These are phyloP conservation scores for Solanum sparsipilum DNA, from an alignment of 257 asterid genomes.

Conservation along the genomic window DNA sequence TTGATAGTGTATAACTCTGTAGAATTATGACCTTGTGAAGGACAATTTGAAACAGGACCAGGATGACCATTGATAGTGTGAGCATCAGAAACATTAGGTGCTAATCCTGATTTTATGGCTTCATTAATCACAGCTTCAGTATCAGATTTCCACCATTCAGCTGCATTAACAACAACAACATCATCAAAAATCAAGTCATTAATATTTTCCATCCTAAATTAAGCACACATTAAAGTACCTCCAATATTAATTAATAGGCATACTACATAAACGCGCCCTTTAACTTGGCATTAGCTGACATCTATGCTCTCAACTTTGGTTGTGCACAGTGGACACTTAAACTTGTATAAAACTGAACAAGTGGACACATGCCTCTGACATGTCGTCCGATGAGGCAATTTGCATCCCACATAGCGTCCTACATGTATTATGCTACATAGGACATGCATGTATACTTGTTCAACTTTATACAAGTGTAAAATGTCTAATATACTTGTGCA, in stretches of 20 bases:
- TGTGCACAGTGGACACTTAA: background rate
- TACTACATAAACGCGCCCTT: background rate
- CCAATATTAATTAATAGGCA: background rate
- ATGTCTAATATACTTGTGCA: background rate
- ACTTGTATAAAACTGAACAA: background rate
- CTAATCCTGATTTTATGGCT: slow-evolving; percentile 64
- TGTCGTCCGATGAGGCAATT: background rate
- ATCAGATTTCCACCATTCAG: slow-evolving; percentile 98
- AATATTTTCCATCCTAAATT: background rate
- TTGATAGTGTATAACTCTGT: background rate
- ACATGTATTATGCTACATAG: background rate
- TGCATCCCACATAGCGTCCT: background rate
- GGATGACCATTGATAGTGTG: slow-evolving; percentile 91
- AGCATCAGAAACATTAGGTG: slow-evolving; percentile 90
- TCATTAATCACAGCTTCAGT: slow-evolving; percentile 70
- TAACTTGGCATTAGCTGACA: background rate
- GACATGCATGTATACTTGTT: background rate
- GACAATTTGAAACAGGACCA: slow-evolving; percentile 46
- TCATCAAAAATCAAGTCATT: background rate
- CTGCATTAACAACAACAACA: slow-evolving; percentile 14
- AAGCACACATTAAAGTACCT: background rate
- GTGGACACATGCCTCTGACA: background rate
- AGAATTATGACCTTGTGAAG: slow-evolving; percentile 26
- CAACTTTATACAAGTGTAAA: background rate
- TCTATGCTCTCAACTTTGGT: background rate